These are phyloP conservation scores for Scleroderma bovista DNA, from an alignment of 768 basidiomycete species.

Conservation along the genomic window DNA sequence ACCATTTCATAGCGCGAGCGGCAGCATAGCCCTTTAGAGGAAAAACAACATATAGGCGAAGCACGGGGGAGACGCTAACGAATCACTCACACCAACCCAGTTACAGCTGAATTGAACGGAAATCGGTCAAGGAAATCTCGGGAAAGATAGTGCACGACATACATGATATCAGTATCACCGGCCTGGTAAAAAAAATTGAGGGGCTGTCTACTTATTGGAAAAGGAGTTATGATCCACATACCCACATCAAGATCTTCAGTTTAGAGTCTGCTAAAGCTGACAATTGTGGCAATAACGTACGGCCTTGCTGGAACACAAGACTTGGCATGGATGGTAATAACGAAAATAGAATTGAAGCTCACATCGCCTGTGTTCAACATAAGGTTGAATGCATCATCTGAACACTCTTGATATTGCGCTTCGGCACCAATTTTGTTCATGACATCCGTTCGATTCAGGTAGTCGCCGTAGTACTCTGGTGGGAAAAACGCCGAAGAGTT, in stretches of 20 bases:
- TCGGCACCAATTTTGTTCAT: constrained; percentile 50
- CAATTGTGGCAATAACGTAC: constrained; percentile 34
- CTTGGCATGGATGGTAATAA: too few species aligned
- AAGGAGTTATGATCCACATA: constrained; percentile 7
- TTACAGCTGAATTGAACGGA: constrained; percentile 10
- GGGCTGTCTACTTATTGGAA: background rate
- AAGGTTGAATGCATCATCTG: constrained; percentile 35
- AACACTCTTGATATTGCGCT: constrained; percentile 42
- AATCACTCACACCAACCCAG: constrained; percentile 30
- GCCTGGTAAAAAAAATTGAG: constrained; percentile 10
- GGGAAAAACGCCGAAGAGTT: constrained; percentile 49
- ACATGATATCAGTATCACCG: constrained; percentile 26
- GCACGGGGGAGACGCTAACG: background rate
- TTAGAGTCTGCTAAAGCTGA: constrained; percentile 31
- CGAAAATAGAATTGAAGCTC: constrained; percentile 9
- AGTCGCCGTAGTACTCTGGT: constrained; percentile 48
- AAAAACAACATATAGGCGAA: background rate
- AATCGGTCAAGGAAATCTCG: constrained; percentile 1
- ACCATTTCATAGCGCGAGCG: constrained; percentile 43
- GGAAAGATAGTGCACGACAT: background rate
- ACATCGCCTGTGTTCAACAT: constrained; percentile 58
- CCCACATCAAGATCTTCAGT: constrained; percentile 38
- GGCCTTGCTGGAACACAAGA: constrained; percentile 23
- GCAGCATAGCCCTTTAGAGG: constrained; percentile 27
- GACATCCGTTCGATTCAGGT: constrained; percentile 33